Evolutionary conservation across 2,329 filamentous ascomycete species (phyloP).

Genomic region (Plenodomus lindquistii): DNA sequence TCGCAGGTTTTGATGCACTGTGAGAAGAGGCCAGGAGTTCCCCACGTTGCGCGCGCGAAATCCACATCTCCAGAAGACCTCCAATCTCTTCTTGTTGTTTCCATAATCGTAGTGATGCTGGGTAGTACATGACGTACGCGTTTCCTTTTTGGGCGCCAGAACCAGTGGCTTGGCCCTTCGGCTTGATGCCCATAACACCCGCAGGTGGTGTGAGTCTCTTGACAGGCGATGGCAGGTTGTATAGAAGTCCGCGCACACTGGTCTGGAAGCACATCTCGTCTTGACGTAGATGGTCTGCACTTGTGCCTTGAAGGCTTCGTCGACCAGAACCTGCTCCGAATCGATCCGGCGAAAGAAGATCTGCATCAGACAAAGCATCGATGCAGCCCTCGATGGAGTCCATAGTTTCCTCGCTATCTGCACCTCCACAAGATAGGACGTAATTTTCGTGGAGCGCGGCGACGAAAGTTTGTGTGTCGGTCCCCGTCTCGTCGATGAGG

Average conservation of each 20-base stretch:
- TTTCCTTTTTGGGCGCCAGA: constrained; percentile 52
- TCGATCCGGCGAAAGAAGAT: constrained; percentile 77
- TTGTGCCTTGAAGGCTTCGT: constrained; percentile 53
- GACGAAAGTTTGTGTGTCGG: constrained; percentile 87
- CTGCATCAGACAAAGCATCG: constrained; percentile 82
- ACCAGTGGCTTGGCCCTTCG: constrained; percentile 27
- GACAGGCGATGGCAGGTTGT: constrained; percentile 83
- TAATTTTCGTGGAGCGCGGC: constrained; percentile 95
- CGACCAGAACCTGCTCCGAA: constrained; percentile 63
- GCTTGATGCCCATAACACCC: constrained; percentile 42
- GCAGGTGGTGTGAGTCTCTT: constrained; percentile 58
- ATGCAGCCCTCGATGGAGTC: constrained; percentile 85
- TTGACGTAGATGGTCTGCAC: constrained; percentile 77
- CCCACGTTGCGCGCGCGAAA: constrained; percentile 58
- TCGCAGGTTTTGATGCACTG: constrained; percentile 30
- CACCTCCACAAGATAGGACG: constrained; percentile 74
- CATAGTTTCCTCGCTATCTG: constrained; percentile 64
- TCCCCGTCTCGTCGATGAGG: constrained; percentile 91
- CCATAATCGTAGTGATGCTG: constrained; percentile 82
- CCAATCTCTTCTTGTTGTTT: constrained; percentile 80
- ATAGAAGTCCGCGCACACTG: constrained; percentile 82
- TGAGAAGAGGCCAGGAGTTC: constrained; percentile 26
- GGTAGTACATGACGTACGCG: constrained; percentile 90
- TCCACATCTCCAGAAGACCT: constrained; percentile 71
- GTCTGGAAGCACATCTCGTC: constrained; percentile 94